Percentiles rank a stretch among this genome's conserved stretches.
phyloP scores from a whole-genome alignment of 768 basidiomycete species.

The Suillus decipiens region DNA sequence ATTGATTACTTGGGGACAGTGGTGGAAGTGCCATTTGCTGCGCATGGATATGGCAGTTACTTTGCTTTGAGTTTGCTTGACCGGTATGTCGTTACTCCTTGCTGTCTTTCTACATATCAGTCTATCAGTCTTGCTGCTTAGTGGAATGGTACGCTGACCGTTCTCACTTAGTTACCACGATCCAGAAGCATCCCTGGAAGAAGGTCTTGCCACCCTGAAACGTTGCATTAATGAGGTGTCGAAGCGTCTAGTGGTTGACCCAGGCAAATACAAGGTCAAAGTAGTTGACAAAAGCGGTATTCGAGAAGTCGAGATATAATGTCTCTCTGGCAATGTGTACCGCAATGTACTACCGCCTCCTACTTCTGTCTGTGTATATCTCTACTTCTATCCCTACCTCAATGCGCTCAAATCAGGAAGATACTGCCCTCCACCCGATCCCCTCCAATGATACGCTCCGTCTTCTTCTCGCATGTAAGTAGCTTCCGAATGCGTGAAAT shows the following conservation, averaged over 20 bases:
- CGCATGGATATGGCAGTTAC: slow-evolving; percentile 94
- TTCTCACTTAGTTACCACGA: slow-evolving; percentile 73
- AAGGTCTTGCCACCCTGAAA: slow-evolving; percentile 80
- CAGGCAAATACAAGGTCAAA: slow-evolving; percentile 85
- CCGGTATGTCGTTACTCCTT: slow-evolving; percentile 49
- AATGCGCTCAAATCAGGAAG: slow-evolving; percentile 20
- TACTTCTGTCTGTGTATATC: background rate
- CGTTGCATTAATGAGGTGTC: slow-evolving; percentile 90
- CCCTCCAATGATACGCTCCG: slow-evolving; percentile 55
- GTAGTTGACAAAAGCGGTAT: slow-evolving; percentile 92
- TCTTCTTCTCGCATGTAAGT: slow-evolving; percentile 51
- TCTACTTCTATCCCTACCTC: background rate
- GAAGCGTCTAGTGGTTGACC: slow-evolving; percentile 78
- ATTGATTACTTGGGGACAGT: slow-evolving; percentile 94
- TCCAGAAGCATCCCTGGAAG: slow-evolving; percentile 81
- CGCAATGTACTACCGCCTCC: background rate
- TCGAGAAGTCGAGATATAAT: slow-evolving; percentile 72
- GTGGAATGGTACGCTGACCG: slow-evolving; percentile 11
- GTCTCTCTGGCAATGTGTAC: background rate
- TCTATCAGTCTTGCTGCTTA: background rate
- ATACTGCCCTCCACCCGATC: slow-evolving; percentile 41
- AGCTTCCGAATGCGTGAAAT: slow-evolving; percentile 39
- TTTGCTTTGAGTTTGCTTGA: slow-evolving; percentile 93
- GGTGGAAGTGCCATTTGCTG: slow-evolving; percentile 86
- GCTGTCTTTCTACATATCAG: background rate